A percentile compares a stretch with the other conserved stretches of the same genome.
phyloP scores from a whole-genome alignment of 2,329 filamentous ascomycete genomes.

The Macrophomina phaseolina region DNA sequence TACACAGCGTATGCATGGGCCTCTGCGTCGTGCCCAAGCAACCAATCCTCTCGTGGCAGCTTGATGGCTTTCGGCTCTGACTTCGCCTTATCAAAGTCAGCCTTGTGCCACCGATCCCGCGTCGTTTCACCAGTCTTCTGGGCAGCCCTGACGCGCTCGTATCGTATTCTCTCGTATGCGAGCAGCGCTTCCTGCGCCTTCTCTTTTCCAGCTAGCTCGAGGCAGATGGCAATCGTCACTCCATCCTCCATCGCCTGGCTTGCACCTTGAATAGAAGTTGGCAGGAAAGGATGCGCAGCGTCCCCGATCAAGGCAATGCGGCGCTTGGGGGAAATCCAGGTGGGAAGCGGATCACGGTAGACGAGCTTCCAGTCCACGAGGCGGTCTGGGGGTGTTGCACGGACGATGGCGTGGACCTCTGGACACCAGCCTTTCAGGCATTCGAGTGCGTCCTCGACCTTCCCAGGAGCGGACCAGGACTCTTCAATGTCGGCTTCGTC shows the following conservation, averaged over 20 bases:
- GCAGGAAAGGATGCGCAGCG: conserved; percentile 59
- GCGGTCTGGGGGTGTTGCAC: conserved; percentile 45
- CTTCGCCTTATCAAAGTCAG: conserved; percentile 32
- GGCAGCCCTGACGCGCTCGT: conserved; percentile 33
- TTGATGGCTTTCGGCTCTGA: conserved; percentile 35
- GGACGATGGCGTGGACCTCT: conserved; percentile 53
- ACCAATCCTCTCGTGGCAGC: conserved; percentile 38
- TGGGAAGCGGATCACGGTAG: conserved; percentile 57
- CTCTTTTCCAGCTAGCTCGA: conserved; percentile 29
- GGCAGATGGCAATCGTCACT: conserved; percentile 32
- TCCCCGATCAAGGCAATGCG: conserved; percentile 58
- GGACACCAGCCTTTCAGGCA: conserved; percentile 49
- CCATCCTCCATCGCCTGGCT: conserved; percentile 59
- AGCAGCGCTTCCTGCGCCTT: conserved; percentile 33
- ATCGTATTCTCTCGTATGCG: conserved; percentile 35
- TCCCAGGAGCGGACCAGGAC: conserved; percentile 41
- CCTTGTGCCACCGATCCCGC: conserved; percentile 37
- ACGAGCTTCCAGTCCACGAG: conserved; percentile 61
- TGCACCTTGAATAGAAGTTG: conserved; percentile 58
- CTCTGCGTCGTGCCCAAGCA: conserved; percentile 41
- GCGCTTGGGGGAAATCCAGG: conserved; percentile 55
- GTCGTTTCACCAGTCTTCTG: conserved; percentile 37
- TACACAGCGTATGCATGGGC: conserved; percentile 41
- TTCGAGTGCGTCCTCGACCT: conserved; percentile 37
- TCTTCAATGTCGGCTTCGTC: conserved; percentile 42